Evolutionary conservation across 345 rosid species (phyloP), one percentile per base, ranked within the genome.

Genomic region (Moringa oleifera): DNA sequence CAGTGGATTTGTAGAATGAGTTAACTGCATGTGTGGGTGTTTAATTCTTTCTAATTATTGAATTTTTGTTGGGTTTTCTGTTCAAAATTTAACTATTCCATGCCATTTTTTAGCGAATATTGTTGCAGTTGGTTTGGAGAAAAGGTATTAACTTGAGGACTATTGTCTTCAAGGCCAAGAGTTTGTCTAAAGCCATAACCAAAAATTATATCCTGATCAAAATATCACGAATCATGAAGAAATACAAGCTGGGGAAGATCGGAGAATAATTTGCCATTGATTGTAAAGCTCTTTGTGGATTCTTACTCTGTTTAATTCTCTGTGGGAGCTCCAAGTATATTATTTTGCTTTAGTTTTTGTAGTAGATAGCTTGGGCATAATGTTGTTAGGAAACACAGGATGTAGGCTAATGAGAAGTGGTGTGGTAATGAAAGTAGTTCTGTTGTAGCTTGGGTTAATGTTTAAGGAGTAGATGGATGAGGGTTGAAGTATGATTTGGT

Each of bases 1-100:
- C 20, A 47, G 25, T 53, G 25, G 21, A 36, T 51, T 24, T 58
- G 15, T 41, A 23, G n/a, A 58, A 66, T 51, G 51, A 58, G 33
- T 58, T 23, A n/a, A 33, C 23, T 19, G 33, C 63, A 51, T 46
- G 25, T 57, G 36, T 28, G 56, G 23, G 22, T 33, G 11, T 49
- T 46, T 51, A 47, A 10, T 20, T 15, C 23, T 23, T 41, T 41
- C n/a, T n/a, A n/a, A n/a, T n/a, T n/a, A n/a, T n/a, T 19, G 20
- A 21, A n/a, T 63, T 12, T 25, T 15, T 4, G 25, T 28, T 28
- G 33, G 33, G 33, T 8, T 28, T 28, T 28, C 33, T 2, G 33
- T 15, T 41, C 17, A 41, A 41, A 11, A 4, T 11, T 41, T 28
- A 28, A 28, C 3, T 28, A 2, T 28, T 41, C 47, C 47, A 4